phyloP scores from a whole-genome alignment of 2,329 filamentous ascomycete genomes.

The Endothia cerciana region DNA sequence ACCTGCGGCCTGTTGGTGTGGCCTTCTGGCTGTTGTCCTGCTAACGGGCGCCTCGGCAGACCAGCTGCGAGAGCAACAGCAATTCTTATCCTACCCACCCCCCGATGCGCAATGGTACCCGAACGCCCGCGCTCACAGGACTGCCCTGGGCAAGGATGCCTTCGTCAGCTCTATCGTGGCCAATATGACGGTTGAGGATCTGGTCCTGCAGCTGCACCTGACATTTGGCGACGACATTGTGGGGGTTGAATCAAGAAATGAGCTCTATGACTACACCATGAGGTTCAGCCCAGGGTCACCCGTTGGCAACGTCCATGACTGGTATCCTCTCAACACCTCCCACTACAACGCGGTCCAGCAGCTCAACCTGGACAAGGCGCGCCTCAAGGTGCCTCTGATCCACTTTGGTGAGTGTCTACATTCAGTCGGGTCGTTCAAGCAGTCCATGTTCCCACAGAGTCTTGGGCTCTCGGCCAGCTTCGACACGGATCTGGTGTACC shows the following conservation, averaged over 20 bases:
- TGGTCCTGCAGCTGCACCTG: slow-evolving; percentile 47
- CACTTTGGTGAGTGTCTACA: slow-evolving; percentile 50
- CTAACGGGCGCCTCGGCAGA: not conserved
- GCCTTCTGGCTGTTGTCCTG: not conserved
- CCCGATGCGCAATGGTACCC: slow-evolving; percentile 23
- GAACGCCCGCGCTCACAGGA: slow-evolving; percentile 12
- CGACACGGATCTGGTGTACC: slow-evolving; percentile 46
- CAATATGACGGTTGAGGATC: slow-evolving; percentile 40
- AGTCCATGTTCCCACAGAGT: slow-evolving; percentile 49
- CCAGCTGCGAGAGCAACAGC: not conserved
- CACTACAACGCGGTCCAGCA: slow-evolving; percentile 47
- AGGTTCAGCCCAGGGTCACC: slow-evolving; percentile 42
- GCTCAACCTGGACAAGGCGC: slow-evolving; percentile 42
- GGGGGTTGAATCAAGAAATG: slow-evolving; percentile 43
- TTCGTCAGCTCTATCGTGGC: slow-evolving; percentile 36
- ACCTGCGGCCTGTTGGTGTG: not conserved
- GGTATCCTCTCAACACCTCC: slow-evolving; percentile 47
- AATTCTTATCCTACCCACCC: slow-evolving; percentile 5
- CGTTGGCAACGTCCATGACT: slow-evolving; percentile 48
- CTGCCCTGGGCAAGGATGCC: slow-evolving; percentile 31
- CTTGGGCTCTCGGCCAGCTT: slow-evolving; percentile 47
- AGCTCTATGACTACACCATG: slow-evolving; percentile 44
- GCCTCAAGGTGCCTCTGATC: slow-evolving; percentile 45
- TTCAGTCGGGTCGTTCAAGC: slow-evolving; percentile 49
- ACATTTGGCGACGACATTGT: slow-evolving; percentile 49